These are phyloP conservation scores for Cicer arietinum DNA, from an alignment of 306 rosid genomes.

Conservation along the genomic window DNA sequence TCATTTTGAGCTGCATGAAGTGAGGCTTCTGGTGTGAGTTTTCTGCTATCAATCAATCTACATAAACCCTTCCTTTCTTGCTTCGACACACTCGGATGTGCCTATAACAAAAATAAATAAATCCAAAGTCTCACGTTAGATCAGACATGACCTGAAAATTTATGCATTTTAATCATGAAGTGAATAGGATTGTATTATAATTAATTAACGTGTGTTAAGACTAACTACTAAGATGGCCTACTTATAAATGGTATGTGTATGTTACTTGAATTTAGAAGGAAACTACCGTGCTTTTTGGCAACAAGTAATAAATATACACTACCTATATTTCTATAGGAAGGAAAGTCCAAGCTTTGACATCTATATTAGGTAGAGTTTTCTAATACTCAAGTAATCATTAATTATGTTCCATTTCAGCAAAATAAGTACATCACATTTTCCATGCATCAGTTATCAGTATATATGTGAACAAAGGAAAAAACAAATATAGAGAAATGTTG, in stretches of 20 bases:
- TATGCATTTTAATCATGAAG: neutral
- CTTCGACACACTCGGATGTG: slow-evolving; percentile 77
- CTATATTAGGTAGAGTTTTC: slow-evolving; percentile 25
- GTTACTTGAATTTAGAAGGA: slow-evolving; percentile 18
- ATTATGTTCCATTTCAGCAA: slow-evolving; percentile 28
- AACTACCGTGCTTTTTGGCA: slow-evolving; percentile 5
- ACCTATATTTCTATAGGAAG: neutral
- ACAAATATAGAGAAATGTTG: slow-evolving; percentile 41
- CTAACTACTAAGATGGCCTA: slow-evolving; percentile 37
- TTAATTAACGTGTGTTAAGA: slow-evolving; percentile 9
- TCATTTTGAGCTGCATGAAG: slow-evolving; percentile 94
- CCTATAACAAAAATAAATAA: slow-evolving; percentile 53
- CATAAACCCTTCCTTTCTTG: slow-evolving; percentile 82
- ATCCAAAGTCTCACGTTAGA: neutral
- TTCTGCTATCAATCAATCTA: slow-evolving; percentile 74
- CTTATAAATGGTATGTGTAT: slow-evolving; percentile 1
- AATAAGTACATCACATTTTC: slow-evolving; percentile 30
- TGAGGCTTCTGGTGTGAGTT: slow-evolving; percentile 86
- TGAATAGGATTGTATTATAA: slow-evolving; percentile 27
- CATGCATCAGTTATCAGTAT: slow-evolving; percentile 25
- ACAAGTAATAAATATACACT: slow-evolving; percentile 2
- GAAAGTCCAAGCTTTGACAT: slow-evolving; percentile 28
- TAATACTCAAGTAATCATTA: neutral
- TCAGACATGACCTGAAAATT: neutral
- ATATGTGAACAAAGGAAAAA: slow-evolving; percentile 44